A percentile compares a stretch with the other conserved stretches of the same genome.
These are phyloP conservation scores for Lipomyces spencermartinsiae DNA, from an alignment of 805 yeast species.

Conservation along the genomic window DNA sequence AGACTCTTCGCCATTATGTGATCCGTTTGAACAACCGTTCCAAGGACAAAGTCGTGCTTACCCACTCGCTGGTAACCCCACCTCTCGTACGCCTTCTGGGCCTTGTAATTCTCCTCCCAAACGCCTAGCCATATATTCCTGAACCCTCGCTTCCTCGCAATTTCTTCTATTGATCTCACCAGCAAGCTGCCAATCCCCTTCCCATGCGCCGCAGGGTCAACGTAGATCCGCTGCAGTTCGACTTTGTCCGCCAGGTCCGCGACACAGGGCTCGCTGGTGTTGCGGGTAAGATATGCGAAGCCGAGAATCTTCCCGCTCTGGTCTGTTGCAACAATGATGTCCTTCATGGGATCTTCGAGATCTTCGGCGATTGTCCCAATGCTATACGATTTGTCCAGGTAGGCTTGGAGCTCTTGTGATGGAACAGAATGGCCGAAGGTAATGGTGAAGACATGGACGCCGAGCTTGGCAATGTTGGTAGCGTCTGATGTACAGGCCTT, in stretches of 20 bases:
- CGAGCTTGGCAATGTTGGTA: not conserved
- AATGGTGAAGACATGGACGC: not conserved
- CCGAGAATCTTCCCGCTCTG: not conserved
- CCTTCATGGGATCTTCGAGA: not conserved
- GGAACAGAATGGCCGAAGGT: not conserved
- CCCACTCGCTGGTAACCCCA: not conserved
- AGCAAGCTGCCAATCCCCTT: not conserved
- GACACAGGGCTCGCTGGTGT: not conserved
- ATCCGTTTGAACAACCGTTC: not conserved
- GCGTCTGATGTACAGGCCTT: too few relatives aligned
- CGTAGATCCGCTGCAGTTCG: not conserved
- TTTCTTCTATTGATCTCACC: not conserved
- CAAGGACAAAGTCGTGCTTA: not conserved
- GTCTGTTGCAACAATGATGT: not conserved
- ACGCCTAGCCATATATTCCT: not conserved
- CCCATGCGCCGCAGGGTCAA: not conserved
- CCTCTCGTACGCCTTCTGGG: not conserved
- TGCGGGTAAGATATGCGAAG: not conserved
- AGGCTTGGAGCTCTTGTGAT: not conserved
- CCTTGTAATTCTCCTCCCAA: not conserved
- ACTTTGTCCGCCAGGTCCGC: not conserved
- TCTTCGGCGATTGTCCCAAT: not conserved
- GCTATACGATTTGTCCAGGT: not conserved
- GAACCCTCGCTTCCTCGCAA: not conserved
- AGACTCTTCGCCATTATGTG: not conserved